A percentile compares a stretch with the other conserved stretches of the same genome.
phyloP scores from a whole-genome alignment of 257 asterid species.

The Forsythia suspensa region DNA sequence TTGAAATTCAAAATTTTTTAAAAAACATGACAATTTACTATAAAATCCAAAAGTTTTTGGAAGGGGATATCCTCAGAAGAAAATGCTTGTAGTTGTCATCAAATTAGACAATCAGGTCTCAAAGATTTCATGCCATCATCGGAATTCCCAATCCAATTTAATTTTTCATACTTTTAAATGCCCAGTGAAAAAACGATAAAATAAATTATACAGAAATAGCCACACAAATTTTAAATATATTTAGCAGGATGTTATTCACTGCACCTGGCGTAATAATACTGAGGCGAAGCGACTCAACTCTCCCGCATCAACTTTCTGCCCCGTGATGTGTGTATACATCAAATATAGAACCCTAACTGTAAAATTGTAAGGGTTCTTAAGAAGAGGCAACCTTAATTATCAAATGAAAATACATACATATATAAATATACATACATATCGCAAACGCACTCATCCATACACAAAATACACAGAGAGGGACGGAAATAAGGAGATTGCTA shows the following conservation, averaged over 20 bases:
- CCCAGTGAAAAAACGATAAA: no score
- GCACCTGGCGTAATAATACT: slow-evolving; percentile 45
- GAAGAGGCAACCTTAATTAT: slow-evolving; percentile 16
- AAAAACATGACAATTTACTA: neutral
- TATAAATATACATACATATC: neutral
- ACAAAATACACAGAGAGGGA: no score
- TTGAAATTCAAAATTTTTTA: neutral
- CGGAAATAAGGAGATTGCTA: no score
- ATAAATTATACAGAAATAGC: no score
- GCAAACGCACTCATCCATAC: neutral
- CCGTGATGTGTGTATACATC: slow-evolving; percentile 22
- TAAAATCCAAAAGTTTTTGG: neutral
- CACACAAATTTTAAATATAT: neutral
- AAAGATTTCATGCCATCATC: slow-evolving; percentile 90
- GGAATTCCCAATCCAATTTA: slow-evolving; percentile 33
- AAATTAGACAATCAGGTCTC: slow-evolving; percentile 90
- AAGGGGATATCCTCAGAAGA: slow-evolving; percentile 60
- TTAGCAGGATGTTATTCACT: slow-evolving; percentile 54
- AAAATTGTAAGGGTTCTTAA: neutral
- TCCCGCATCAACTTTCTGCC: slow-evolving; percentile 44
- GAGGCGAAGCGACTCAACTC: slow-evolving; percentile 88
- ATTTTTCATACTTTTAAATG: neutral
- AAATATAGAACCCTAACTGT: slow-evolving; percentile 16
- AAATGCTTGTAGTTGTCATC: slow-evolving; percentile 77
- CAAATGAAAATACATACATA: neutral